Evolutionary conservation across 768 basidiomycete genomes (phyloP).

Genomic region (Phylloporus sp.): DNA sequence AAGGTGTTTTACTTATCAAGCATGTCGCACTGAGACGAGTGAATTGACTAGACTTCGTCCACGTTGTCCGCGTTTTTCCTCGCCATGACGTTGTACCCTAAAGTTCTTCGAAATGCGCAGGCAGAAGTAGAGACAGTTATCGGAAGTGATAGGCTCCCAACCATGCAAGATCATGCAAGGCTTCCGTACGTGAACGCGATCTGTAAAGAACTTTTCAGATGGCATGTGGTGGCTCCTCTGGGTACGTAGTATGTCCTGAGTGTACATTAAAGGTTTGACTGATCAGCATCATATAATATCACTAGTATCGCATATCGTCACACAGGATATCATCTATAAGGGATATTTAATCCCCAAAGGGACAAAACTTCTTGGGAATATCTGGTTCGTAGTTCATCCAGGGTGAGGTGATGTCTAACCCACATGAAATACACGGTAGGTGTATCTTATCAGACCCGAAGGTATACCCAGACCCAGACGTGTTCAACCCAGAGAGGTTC

Average conservation of each 20-base stretch:
- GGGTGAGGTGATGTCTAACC: too few species aligned
- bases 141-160: conserved; percentile 10
- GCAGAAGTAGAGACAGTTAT: conserved; percentile 11
- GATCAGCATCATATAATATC: neutral
- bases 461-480: neutral
- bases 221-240: neutral
- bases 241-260: neutral
- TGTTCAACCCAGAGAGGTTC: neutral
- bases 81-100: conserved; percentile 12
- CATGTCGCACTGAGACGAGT: neutral
- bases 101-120: conserved; percentile 7
- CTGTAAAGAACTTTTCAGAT: conserved; percentile 14
- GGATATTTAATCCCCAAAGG: conserved; percentile 24
- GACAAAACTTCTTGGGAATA: neutral
- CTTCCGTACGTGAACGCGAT: conserved; percentile 16
- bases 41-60: conserved; percentile 11
- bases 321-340: conserved; percentile 1
- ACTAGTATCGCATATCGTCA: neutral
- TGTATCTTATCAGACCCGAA: neutral
- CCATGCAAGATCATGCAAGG: conserved; percentile 5
- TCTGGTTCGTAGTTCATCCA: conserved; percentile 4
- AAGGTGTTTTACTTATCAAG: conserved; percentile 17
- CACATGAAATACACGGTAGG: neutral
- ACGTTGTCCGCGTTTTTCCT: conserved; percentile 16
- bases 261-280: neutral